Percentiles rank a stretch among this genome's conserved stretches.
Conservation (phyloP, 768 basidiomycete species). For the Paxillus involutus region DNA sequence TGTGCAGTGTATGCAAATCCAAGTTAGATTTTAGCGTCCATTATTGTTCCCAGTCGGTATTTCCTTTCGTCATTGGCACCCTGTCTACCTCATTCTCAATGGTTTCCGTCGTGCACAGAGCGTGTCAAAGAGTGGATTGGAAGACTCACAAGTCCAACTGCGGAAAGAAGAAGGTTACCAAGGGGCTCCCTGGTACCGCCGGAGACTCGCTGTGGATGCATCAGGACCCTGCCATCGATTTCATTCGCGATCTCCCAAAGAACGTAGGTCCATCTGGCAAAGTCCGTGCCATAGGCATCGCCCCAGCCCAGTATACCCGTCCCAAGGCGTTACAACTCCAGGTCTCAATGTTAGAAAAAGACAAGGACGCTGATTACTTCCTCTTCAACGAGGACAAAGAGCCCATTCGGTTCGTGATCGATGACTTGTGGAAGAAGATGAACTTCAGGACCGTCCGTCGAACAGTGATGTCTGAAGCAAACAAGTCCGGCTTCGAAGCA, state of each 20-base stretch:
- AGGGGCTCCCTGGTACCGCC: slow-evolving; percentile 14
- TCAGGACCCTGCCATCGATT: slow-evolving; percentile 2
- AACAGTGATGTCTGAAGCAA: too few species aligned
- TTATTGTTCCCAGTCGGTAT: slow-evolving; percentile 18
- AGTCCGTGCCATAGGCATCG: slow-evolving; percentile 9
- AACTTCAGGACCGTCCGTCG: too few species aligned
- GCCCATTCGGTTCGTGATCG: slow-evolving; percentile 16
- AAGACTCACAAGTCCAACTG: slow-evolving; percentile 16
- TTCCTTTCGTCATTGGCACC: neutral
- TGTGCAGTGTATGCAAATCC: slow-evolving; percentile 19
- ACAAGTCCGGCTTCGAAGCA: too few species aligned
- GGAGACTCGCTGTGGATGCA: slow-evolving; percentile 14
- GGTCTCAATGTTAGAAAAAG: slow-evolving; percentile 13
- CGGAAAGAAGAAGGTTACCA: slow-evolving; percentile 17
- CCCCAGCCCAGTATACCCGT: slow-evolving; percentile 4
- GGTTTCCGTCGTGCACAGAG: slow-evolving; percentile 1
- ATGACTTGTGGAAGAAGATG: slow-evolving; percentile 8
- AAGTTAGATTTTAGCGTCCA: slow-evolving; percentile 18
- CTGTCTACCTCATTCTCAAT: neutral
- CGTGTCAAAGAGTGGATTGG: slow-evolving; percentile 21
- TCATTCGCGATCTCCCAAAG: neutral
- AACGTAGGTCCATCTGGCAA: neutral
- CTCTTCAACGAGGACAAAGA: slow-evolving; percentile 13
- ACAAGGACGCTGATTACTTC: slow-evolving; percentile 19
- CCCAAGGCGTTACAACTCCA: slow-evolving; percentile 15